Conservation (phyloP, 2,329 filamentous ascomycete species). For the Didymella keratinophila region DNA sequence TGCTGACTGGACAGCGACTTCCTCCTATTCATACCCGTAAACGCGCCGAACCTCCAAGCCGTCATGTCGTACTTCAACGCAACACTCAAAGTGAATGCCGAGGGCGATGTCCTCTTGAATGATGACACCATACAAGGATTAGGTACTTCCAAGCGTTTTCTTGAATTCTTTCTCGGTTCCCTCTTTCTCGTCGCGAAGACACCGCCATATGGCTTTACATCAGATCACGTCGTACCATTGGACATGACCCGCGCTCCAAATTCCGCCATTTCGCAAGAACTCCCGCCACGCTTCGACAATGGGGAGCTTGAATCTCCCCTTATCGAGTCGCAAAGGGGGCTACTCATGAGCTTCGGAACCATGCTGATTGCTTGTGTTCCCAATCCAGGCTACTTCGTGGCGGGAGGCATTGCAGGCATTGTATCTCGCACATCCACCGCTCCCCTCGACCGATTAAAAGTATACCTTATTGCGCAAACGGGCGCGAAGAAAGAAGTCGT, state of each 20-base stretch:
- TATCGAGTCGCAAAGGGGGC: conserved; percentile 38
- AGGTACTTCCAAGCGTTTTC: conserved; percentile 79
- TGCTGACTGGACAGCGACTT: conserved; percentile 70
- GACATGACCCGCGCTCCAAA: conserved; percentile 39
- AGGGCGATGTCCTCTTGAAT: conserved; percentile 92
- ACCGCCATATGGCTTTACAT: conserved; percentile 50
- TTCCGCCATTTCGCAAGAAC: conserved; percentile 37
- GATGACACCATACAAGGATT: conserved; percentile 90
- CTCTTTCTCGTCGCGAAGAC: conserved; percentile 71
- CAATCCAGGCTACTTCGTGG: conserved; percentile 96
- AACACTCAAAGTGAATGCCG: conserved; percentile 85
- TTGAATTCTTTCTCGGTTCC: conserved; percentile 79
- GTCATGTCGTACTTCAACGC: conserved; percentile 92
- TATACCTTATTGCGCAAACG: conserved; percentile 95
- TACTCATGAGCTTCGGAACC: conserved; percentile 50
- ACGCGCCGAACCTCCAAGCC: conserved; percentile 75
- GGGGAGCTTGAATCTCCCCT: conserved; percentile 36
- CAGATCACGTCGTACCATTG: conserved; percentile 35
- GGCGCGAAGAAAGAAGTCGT: conserved; percentile 66
- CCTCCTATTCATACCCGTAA: conserved; percentile 82
- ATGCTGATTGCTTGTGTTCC: conserved; percentile 70
- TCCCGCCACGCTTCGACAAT: conserved; percentile 49
- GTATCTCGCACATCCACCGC: conserved; percentile 95
- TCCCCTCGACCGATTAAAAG: conserved; percentile 94
- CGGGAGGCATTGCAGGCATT: conserved; percentile 92